phyloP scores from a whole-genome alignment of 2,329 filamentous ascomycete genomes.

The Ceratocystis eucalypticola region DNA sequence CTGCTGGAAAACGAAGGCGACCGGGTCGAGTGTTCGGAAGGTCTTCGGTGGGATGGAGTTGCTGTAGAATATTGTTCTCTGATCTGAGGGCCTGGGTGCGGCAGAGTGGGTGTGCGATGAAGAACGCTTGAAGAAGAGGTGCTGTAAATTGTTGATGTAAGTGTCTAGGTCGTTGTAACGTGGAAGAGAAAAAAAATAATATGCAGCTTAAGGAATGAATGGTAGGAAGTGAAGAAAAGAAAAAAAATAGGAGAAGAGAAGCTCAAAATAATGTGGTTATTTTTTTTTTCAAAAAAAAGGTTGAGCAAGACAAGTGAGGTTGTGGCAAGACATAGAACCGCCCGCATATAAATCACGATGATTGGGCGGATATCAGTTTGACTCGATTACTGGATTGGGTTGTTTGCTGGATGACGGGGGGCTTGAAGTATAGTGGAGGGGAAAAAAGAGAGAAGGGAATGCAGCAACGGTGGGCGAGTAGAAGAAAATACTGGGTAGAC shows the following conservation, averaged over 20 bases:
- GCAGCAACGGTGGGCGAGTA: background rate
- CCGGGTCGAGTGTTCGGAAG: conserved; percentile 37
- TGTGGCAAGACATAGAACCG: conserved; percentile 5
- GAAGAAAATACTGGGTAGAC: conserved; percentile 8
- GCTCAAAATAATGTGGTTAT: background rate
- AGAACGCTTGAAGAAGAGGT: conserved; percentile 41
- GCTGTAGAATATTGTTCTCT: conserved; percentile 41
- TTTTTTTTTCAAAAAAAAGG: background rate
- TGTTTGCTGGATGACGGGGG: conserved; percentile 13
- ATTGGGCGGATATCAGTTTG: conserved; percentile 5
- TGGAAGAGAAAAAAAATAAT: background rate
- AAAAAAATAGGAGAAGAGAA: background rate
- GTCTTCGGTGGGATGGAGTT: conserved; percentile 38
- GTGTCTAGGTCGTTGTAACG: conserved; percentile 21
- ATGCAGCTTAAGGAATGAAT: conserved; percentile 3
- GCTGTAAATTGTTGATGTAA: conserved; percentile 32
- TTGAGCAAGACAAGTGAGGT: background rate
- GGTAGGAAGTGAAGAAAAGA: background rate
- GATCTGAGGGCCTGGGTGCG: conserved; percentile 37
- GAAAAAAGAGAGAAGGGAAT: conserved; percentile 12
- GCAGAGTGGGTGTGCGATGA: conserved; percentile 39
- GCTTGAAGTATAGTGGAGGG: conserved; percentile 14
- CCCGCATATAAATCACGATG: conserved; percentile 9
- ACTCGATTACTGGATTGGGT: conserved; percentile 5
- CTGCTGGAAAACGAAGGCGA: conserved; percentile 38